Conservation (phyloP, 78 protist genomes). For the Guillardia theta region DNA sequence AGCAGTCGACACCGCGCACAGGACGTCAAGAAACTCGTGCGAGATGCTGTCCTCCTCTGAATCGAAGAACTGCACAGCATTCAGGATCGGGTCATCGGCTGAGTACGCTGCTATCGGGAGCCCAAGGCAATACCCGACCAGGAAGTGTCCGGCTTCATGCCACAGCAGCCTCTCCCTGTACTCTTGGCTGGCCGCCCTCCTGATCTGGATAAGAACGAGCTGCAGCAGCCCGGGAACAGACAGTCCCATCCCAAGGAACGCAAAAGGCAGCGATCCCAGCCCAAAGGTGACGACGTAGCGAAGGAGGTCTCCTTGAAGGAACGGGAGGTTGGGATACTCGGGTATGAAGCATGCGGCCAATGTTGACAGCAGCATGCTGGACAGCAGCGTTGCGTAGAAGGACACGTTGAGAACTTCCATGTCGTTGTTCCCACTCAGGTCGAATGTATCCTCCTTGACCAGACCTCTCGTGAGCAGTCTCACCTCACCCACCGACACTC, state of each 20-base stretch:
- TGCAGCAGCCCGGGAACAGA: not conserved
- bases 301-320: not conserved
- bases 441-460: not conserved
- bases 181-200: not conserved
- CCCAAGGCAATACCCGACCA: not conserved
- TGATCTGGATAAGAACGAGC: not conserved
- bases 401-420: not conserved
- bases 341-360: not conserved
- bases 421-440: not conserved
- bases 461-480: not conserved
- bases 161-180: not conserved
- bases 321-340: not conserved
- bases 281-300: not conserved
- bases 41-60: not conserved
- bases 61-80: not conserved
- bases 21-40: not conserved
- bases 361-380: not conserved
- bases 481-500: not conserved
- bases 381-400: not conserved
- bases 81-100: not conserved
- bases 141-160: slow-evolving; percentile 16
- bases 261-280: not conserved
- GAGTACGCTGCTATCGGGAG: not conserved
- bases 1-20: not conserved
- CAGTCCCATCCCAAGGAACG: not conserved